Base-by-base conservation (phyloP, 140 eudicot genomes). In the Anethum foeniculum region DNA sequence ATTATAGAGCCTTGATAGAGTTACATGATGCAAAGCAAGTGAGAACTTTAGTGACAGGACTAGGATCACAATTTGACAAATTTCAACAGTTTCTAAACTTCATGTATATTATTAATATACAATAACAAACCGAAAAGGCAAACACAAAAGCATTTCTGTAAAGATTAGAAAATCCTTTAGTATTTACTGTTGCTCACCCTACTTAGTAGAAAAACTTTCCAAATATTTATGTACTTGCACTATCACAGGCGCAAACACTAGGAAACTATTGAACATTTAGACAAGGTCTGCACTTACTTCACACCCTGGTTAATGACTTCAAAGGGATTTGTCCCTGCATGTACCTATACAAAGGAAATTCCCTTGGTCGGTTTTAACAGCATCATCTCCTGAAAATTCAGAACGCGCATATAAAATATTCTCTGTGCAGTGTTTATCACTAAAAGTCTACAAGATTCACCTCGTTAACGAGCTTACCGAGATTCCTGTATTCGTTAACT, bases 261-360 rank as follows among this genome's bases (percentile, higher is more conserved):
- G 34, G 64, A 47, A 75, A 25, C 14, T 27, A 47, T 27, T 46
- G 14, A 27, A 62, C 2, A 0, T 43, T 41, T 7, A 47, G 36
- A 27, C 23, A 12, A 30, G 51, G 68, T 77, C 67, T 77, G 74
- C 18, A 87, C 97, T 88, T 85, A 93, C 98, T 93, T 91, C 7
- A 93, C 88, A 84, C 97, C 93, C 81, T 89, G 89, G 58, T 83
- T 89, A 81, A 93, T 83, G 82, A 93, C 98, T 77, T 89, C 95
- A 87, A 86, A 93, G 54, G 98, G 95, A 77, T 93, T 93, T 58
- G 89, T 91, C 76, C 98, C 98, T 52, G 98, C 88, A 84, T 93
- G 91, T 90, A 93, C 86, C 85, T 93, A 93, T 15, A 93, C 95
- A 83, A n/a, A 93, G 93, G 86, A 73, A 74, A 34, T 82, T 84